Conservation (phyloP, 1,284 basidiomycete genomes). For the Naganishia liquefaciens region DNA sequence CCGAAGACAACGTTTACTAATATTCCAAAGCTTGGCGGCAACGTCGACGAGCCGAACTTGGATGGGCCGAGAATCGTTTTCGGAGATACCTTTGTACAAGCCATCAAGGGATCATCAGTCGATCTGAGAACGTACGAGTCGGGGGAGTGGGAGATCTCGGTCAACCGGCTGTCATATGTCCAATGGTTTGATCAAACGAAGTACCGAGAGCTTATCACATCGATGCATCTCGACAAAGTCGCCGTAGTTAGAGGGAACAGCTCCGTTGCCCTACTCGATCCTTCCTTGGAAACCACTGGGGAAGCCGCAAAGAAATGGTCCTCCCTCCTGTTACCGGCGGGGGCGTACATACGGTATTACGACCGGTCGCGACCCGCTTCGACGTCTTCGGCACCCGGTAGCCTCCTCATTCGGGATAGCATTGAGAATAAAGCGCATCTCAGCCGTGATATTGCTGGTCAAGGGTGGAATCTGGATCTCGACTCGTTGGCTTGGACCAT, state of each 20-base stretch:
- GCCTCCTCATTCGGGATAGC: conserved; percentile 11
- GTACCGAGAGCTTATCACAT: not conserved
- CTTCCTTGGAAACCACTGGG: not conserved
- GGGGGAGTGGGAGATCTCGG: conserved; percentile 9
- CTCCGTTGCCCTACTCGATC: not conserved
- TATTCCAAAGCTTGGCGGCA: not conserved
- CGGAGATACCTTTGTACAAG: conserved; percentile 5
- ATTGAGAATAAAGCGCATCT: conserved; percentile 1
- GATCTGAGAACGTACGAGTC: not conserved
- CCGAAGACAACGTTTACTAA: not conserved
- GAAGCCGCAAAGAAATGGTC: not conserved
- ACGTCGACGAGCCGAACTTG: not conserved
- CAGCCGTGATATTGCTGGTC: not conserved
- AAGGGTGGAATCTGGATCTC: conserved; percentile 9
- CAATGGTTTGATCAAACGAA: not conserved
- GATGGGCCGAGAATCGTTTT: not conserved
- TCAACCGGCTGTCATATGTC: not conserved
- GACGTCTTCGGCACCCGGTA: not conserved
- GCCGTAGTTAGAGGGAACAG: not conserved
- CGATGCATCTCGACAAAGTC: not conserved
- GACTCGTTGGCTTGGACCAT: not conserved
- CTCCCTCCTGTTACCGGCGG: conserved; percentile 2
- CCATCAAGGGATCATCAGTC: conserved; percentile 1
- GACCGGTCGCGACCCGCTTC: not conserved
- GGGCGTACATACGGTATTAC: conserved; percentile 8